These are phyloP conservation scores for Euphrasia arctica DNA, from an alignment of 305 asterid species.

Conservation along the genomic window DNA sequence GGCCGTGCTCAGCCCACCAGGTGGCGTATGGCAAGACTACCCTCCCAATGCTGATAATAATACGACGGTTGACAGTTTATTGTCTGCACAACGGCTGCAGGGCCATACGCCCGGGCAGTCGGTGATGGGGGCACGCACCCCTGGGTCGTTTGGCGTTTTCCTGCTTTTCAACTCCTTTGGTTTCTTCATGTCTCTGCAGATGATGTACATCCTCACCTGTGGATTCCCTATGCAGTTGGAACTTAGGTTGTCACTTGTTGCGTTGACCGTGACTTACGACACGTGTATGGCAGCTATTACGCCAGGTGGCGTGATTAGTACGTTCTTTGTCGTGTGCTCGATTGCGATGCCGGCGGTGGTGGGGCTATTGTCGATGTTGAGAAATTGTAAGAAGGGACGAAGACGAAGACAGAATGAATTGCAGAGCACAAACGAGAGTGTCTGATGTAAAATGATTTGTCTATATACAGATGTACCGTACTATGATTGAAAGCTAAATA, in stretches of 20 bases:
- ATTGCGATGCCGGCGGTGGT: conserved; percentile 15
- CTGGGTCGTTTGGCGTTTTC: conserved; percentile 31
- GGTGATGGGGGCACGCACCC: conserved; percentile 32
- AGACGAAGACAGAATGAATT: neutral
- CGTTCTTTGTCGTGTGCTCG: conserved; percentile 18
- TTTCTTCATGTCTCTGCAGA: conserved; percentile 41
- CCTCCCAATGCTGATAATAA: no score
- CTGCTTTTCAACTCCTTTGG: conserved; percentile 42
- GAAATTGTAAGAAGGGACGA: conserved; percentile 22
- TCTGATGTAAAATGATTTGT: neutral
- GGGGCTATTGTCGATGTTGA: conserved; percentile 18
- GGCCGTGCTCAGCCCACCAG: conserved; percentile 55
- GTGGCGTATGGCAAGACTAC: conserved; percentile 66
- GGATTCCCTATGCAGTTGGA: conserved; percentile 43
- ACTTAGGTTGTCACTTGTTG: conserved; percentile 28
- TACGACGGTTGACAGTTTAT: no score
- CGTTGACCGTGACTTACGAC: conserved; percentile 29
- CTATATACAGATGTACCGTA: no score
- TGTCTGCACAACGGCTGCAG: neutral
- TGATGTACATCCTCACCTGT: conserved; percentile 31
- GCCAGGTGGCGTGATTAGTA: conserved; percentile 1
- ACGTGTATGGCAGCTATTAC: conserved; percentile 26
- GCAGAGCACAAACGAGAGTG: neutral
- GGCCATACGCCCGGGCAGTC: conserved; percentile 37
- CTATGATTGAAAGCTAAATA: no score